Evolutionary conservation across 2,329 filamentous ascomycete genomes (phyloP), one percentile per base, ranked within the genome.

Genomic region (Claviceps capensis): DNA sequence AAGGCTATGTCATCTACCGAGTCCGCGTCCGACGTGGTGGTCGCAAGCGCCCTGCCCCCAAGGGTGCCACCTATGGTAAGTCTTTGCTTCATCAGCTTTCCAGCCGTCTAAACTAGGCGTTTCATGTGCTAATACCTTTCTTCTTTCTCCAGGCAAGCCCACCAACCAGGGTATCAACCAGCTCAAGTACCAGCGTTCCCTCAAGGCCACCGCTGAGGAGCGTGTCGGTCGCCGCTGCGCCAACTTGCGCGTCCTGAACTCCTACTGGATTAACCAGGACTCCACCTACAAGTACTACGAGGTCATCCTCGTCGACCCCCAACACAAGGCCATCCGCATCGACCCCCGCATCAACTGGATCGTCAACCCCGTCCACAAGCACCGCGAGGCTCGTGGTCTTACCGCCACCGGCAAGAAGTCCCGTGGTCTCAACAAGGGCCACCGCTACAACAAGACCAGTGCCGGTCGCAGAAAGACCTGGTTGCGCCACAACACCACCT

Each of bases 221-320:
- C 93, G 93, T 86, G 91, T 98, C 72, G 93, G 94, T 70, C 90
- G 90, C 75, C 90, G 91, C 73, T 96, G 90, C 81, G 89, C 90
- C 77, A 98, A 98, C 80, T 78, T 98, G 74, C 89, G 93, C 71
- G 93, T 98, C 70, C 86, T 98, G 70, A 98, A 98, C 87, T 97
- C 91, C 60, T 98, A 98, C 90, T 98, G 94, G 94, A 88, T 98
- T 82, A 98, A 98, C 87, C 89, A 97, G 83, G 93, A 98, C 81
- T 96, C 90, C 57, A 98, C 93, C 77, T 98, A 97, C 88, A 98
- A 98, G 83, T 98, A 98, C 87, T 98, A 83, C 81, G 93, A 98
- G 79, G 85, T 97, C 76, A 97, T 98, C 80, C 88, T 96, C 70
- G 91, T 98, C 72, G 93, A 98, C 80, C 93, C 93, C 72, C 87